A percentile compares a stretch with the other conserved stretches of the same genome.
Evolutionary conservation across 164 flowering plant species (phyloP).

Genomic region (Tetrastigma voinierianum): DNA sequence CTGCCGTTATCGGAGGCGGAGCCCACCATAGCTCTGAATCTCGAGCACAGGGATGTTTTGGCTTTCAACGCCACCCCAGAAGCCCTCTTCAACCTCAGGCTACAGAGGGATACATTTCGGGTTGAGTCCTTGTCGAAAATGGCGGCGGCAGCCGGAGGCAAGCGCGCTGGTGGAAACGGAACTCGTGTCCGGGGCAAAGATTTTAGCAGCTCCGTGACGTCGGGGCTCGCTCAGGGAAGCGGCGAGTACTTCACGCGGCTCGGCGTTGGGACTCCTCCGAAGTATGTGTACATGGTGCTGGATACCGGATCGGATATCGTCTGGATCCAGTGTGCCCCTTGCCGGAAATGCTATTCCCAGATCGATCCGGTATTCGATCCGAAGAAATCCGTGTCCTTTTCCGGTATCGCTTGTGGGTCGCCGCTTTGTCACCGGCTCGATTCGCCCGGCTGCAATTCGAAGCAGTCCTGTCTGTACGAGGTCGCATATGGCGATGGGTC

Average conservation of each 20-base stretch:
- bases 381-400: conserved; percentile 43
- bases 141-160: conserved; percentile 9
- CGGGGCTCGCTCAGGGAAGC: conserved; percentile 84
- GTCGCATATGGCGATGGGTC: conserved; percentile 97
- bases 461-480: conserved; percentile 61
- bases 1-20: conserved; percentile 1
- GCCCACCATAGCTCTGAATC: conserved; percentile 26
- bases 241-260: conserved; percentile 93
- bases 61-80: conserved; percentile 41
- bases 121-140: conserved; percentile 29
- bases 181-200: conserved; percentile 15
- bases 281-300: conserved; percentile 69
- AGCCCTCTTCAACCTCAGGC: conserved; percentile 55
- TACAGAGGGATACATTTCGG: conserved; percentile 55
- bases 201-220: conserved; percentile 73
- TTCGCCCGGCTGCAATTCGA: conserved; percentile 57
- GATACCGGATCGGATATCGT: conserved; percentile 94
- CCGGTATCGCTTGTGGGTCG: conserved; percentile 47
- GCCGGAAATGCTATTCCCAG: conserved; percentile 80
- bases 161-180: not conserved
- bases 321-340: conserved; percentile 94
- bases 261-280: conserved; percentile 85
- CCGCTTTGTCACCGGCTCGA: conserved; percentile 66
- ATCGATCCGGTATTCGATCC: conserved; percentile 87
- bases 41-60: conserved; percentile 56